A percentile compares a stretch with the other conserved stretches of the same genome.
Evolutionary conservation across 148 eudicot genomes (phyloP).

Genomic region (Amaranthus cruentus): DNA sequence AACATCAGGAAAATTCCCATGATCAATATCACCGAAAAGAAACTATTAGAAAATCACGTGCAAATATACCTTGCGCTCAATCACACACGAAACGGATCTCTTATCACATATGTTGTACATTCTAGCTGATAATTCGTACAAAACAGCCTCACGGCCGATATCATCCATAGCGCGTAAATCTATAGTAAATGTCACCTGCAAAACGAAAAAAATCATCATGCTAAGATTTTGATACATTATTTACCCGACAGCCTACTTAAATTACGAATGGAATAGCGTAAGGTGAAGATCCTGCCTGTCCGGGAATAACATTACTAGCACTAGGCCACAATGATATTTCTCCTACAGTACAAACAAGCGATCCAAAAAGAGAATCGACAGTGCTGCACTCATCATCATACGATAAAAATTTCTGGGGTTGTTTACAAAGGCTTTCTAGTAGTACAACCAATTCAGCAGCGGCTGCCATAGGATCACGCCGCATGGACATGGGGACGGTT

Average conservation of each 20-base stretch:
- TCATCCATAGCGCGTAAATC: constrained; percentile 94
- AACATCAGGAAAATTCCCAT: background rate
- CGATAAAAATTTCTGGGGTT: constrained; percentile 60
- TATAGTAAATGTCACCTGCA: constrained; percentile 81
- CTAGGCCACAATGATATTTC: constrained; percentile 97
- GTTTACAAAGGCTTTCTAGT: constrained; percentile 73
- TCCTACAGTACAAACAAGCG: constrained; percentile 98
- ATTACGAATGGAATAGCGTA: constrained; percentile 4
- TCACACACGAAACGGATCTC: constrained; percentile 75
- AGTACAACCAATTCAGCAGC: constrained; percentile 85
- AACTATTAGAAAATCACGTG: background rate
- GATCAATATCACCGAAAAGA: background rate
- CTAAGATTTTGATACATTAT: background rate
- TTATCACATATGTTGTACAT: constrained; percentile 78
- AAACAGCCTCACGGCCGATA: constrained; percentile 73
- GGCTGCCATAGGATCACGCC: constrained; percentile 96
- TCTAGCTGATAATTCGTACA: constrained; percentile 68
- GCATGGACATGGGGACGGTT: constrained; percentile 96
- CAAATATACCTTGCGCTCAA: constrained; percentile 73
- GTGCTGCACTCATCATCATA: constrained; percentile 61
- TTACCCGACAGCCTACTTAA: background rate
- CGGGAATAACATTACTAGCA: constrained; percentile 98
- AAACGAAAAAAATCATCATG: constrained; percentile 2
- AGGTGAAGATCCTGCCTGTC: constrained; percentile 63
- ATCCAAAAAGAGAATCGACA: constrained; percentile 63